Evolutionary conservation across 2,329 filamentous ascomycete genomes (phyloP).

Genomic region (Ophiostoma australiae): DNA sequence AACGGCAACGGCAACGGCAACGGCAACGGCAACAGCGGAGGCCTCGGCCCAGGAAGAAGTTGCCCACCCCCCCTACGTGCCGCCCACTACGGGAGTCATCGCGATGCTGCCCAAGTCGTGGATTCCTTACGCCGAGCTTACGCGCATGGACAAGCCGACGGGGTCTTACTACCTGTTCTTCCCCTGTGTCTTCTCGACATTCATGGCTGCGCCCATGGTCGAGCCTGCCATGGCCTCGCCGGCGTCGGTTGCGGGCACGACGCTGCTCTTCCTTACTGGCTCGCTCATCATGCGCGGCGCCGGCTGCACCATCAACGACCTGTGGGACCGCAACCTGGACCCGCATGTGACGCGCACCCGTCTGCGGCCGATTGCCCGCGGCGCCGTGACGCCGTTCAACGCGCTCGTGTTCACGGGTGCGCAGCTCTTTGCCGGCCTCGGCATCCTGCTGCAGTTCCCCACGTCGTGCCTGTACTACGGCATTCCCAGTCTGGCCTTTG

Average conservation of each 20-base stretch:
- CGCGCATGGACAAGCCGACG: slow-evolving; percentile 73
- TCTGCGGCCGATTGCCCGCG: slow-evolving; percentile 72
- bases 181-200: slow-evolving; percentile 77
- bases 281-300: slow-evolving; percentile 82
- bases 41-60: slow-evolving; percentile 25
- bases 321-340: slow-evolving; percentile 85
- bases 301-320: slow-evolving; percentile 84
- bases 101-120: slow-evolving; percentile 63
- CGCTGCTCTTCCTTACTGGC: slow-evolving; percentile 66
- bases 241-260: slow-evolving; percentile 57
- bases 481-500: slow-evolving; percentile 67
- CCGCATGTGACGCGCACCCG: slow-evolving; percentile 71
- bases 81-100: slow-evolving; percentile 67
- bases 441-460: slow-evolving; percentile 71
- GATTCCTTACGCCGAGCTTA: slow-evolving; percentile 77
- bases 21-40: neutral
- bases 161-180: slow-evolving; percentile 84
- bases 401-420: slow-evolving; percentile 68
- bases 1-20: slow-evolving; percentile 22
- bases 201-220: slow-evolving; percentile 69
- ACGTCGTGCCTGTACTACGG: slow-evolving; percentile 69
- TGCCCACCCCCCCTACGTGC: slow-evolving; percentile 46
- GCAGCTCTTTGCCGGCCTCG: slow-evolving; percentile 70
- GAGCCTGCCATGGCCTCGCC: slow-evolving; percentile 54
- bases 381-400: slow-evolving; percentile 67